Evolutionary conservation across 169 alveolate species (phyloP), one percentile per base, ranked within the genome.

Genomic region (Theileria sp.): DNA sequence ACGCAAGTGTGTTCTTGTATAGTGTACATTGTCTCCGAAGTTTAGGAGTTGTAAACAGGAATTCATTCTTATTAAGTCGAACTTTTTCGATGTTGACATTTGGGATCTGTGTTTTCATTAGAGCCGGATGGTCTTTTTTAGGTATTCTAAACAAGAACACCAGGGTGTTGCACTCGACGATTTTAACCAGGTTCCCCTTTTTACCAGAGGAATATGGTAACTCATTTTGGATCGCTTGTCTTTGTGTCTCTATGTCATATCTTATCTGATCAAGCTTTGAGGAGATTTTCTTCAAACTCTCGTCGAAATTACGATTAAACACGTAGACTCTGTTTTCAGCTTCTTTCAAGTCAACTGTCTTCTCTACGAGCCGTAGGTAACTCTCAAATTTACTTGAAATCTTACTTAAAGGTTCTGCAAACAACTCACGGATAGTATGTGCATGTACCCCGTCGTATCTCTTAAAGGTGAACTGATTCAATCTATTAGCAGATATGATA

Each of bases 281-380:
- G 32, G 93, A 89, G 23, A 95, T 73, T 49, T 78, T 65, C 72
- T 82, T 92, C 50, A 96, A 79, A 26, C 81, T 93, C 15, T 85
- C 86, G 62, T 94, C 95, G 77, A 96, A 95, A 21, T 87, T 77
- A 2, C 95, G 92, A 70, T 89, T 86, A 51, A 96, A 88, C 65
- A 95, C 90, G 81, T 94, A 96, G 71, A 89, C 95, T 36, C 97
- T 93, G 75, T 86, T 88, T 79, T 93, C 96, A 32, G 98, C 97
- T 73, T 94, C 97, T 77, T 92, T 93, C 64, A 95, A 86, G 83
- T 96, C 98, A 19, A 97, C 92, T 6, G 98, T 94, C 81, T 94
- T 89, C 79, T 95, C 98, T 36, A 97, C 95, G 87, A 97, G 90
- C 67, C 93, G 92, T 70, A 93, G 81, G 74, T 95, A 94, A 50